Base-by-base conservation (phyloP, 2,329 filamentous ascomycete species). In the Talaromyces amestolkiae region DNA sequence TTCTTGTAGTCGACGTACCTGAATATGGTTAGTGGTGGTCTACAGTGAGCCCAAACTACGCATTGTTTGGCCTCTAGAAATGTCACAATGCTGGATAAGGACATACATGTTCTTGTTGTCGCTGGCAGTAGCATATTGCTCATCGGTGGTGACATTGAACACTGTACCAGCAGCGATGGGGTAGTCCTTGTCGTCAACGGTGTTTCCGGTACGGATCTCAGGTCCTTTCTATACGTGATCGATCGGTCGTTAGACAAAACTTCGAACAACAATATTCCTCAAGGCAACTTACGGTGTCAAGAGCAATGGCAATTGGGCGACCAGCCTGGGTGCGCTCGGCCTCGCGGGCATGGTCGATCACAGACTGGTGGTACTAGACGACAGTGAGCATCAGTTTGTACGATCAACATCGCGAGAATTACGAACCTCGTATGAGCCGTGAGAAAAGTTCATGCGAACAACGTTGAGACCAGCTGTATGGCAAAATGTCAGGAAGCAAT, bases 1-100 rank as follows among this genome's bases (percentile, higher is more conserved):
- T 99, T 99, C 89, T 96, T 96, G 87, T 99, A 98, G 85, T 98
- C 94, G 76, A 98, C 91, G 77, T 93, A 97, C 89, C 91, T 94
- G 69, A 51, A 39, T 19, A 27, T 39, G 7, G 33, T 39, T 59
- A 31, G 64, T 49, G 49, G 33, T 39, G 24, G 47, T 37, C 35
- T 37, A 3, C 8, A 37, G 9, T 37, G 35, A 37, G 35, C 17
- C 15, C 51, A 56, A 56, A 43, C 39, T 15, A 17, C 6, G 39
- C 39, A 15, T 17, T 41, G 1, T n/a, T 41, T 53, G 47, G 27
- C 49, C 27, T 17, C 49, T 3, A 3, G n/a, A 53, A 37, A 58
- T 49, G 49, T 39, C 9, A 10, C 9, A 37, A 37, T 37, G 35
- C 13, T 10, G 35, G 35, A 3, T 35, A 10, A 51, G 45, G 3